Percentiles rank a stretch among this genome's conserved stretches.
Conservation (phyloP, 2,329 filamentous ascomycete species). For the Penicillium sp. region DNA sequence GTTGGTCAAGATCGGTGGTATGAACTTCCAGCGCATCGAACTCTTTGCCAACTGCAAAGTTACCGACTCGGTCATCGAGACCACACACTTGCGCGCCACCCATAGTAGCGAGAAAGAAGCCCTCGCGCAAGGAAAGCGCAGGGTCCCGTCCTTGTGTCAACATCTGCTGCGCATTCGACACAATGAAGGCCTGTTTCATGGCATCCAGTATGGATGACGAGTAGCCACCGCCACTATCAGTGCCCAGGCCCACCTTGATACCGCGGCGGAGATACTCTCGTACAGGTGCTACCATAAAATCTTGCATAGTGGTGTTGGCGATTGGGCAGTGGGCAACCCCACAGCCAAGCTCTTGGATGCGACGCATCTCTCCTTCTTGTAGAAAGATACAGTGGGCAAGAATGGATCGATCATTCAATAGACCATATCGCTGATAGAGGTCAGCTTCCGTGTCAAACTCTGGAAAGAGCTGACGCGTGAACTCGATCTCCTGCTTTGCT, state of each 20-base stretch:
- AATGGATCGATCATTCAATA: constrained; percentile 58
- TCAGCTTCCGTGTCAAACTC: constrained; percentile 58
- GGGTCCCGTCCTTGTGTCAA: constrained; percentile 42
- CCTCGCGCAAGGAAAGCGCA: constrained; percentile 52
- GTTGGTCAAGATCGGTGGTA: constrained; percentile 30
- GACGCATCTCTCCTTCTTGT: constrained; percentile 55
- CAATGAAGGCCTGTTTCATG: constrained; percentile 55
- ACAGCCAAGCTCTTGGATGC: constrained; percentile 51
- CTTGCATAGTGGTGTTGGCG: constrained; percentile 61
- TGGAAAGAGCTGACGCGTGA: constrained; percentile 58
- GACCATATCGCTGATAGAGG: constrained; percentile 56
- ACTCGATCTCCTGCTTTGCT: constrained; percentile 59
- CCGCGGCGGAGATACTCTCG: constrained; percentile 57
- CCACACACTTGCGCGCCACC: constrained; percentile 62
- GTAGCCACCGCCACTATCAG: constrained; percentile 64
- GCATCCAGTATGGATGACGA: constrained; percentile 55
- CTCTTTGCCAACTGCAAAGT: constrained; percentile 59
- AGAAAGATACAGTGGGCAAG: constrained; percentile 68
- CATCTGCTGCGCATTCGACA: constrained; percentile 40
- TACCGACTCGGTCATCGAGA: constrained; percentile 55
- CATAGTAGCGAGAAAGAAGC: constrained; percentile 61
- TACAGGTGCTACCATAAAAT: constrained; percentile 60
- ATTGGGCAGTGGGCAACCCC: constrained; percentile 66
- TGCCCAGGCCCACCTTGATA: constrained; percentile 67
- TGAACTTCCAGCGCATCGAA: constrained; percentile 60